Percentiles rank a stretch among this genome's conserved stretches.
Evolutionary conservation across 73 alveolate genomes (phyloP).

Genomic region (Stentor roeselii): DNA sequence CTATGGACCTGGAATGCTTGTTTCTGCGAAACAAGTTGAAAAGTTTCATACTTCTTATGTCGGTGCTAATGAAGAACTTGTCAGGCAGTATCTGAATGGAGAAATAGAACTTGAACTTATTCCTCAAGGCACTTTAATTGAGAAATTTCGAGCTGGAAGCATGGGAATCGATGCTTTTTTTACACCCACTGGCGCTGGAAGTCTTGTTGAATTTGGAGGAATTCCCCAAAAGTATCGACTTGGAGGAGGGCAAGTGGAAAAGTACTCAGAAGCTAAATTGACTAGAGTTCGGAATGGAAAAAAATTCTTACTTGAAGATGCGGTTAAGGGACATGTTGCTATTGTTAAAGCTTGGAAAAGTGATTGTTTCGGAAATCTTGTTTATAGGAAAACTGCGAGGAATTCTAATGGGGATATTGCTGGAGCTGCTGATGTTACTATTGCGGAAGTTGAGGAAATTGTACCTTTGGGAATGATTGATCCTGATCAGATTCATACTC

Average conservation of each 20-base stretch:
- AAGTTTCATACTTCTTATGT: conserved; percentile 56
- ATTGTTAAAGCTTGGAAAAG: conserved; percentile 75
- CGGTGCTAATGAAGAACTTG: conserved; percentile 78
- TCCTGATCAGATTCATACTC: conserved; percentile 82
- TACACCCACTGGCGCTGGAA: conserved; percentile 86
- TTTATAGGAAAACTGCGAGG: conserved; percentile 73
- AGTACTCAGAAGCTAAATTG: conserved; percentile 31
- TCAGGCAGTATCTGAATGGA: conserved; percentile 65
- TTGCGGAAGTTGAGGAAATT: conserved; percentile 86
- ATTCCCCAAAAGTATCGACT: conserved; percentile 41
- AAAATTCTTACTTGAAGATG: conserved; percentile 66
- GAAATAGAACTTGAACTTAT: conserved; percentile 79
- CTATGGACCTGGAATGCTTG: conserved; percentile 38
- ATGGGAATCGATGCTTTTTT: conserved; percentile 93
- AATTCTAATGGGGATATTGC: conserved; percentile 76
- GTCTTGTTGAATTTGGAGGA: conserved; percentile 66
- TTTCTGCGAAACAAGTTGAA: conserved; percentile 19
- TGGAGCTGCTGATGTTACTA: conserved; percentile 64
- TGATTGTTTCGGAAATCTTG: conserved; percentile 73
- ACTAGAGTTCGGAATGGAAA: conserved; percentile 48
- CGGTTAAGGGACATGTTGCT: conserved; percentile 68
- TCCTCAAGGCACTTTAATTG: conserved; percentile 88
- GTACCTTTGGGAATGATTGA: conserved; percentile 70
- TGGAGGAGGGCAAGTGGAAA: conserved; percentile 43
- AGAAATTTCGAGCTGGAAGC: conserved; percentile 86